These are phyloP conservation scores for Jaenimonas drosophilae DNA, from an alignment of 208 protist species.

Conservation along the genomic window DNA sequence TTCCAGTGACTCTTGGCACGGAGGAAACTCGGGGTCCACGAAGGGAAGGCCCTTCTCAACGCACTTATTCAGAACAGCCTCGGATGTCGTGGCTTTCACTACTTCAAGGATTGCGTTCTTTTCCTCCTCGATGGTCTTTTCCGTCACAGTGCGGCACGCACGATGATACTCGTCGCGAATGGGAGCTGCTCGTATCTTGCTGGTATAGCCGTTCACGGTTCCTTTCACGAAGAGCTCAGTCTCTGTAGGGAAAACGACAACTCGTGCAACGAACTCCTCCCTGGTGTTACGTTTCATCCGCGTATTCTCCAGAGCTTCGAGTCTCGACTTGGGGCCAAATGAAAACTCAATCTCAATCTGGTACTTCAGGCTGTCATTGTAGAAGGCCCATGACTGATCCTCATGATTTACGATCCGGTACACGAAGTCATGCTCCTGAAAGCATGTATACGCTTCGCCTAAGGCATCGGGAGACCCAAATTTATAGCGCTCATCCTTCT, in stretches of 20 bases:
- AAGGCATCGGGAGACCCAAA: constrained; percentile 51
- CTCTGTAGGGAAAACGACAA: constrained; percentile 54
- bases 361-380: constrained; percentile 61
- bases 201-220: constrained; percentile 42
- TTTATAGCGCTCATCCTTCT: constrained; percentile 11
- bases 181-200: constrained; percentile 41
- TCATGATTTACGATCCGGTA: constrained; percentile 54
- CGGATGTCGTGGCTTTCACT: constrained; percentile 20
- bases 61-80: constrained; percentile 38
- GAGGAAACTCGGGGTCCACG: constrained; percentile 61
- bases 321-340: constrained; percentile 49
- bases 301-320: constrained; percentile 40
- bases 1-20: constrained; percentile 37
- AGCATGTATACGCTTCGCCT: constrained; percentile 51
- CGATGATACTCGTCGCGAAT: constrained; percentile 41
- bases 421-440: constrained; percentile 61
- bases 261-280: constrained; percentile 23
- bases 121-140: constrained; percentile 21
- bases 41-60: constrained; percentile 44
- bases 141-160: constrained; percentile 14
- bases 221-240: constrained; percentile 67
- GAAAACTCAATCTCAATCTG: constrained; percentile 58
- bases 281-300: constrained; percentile 19
- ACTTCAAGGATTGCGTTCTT: constrained; percentile 20
- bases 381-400: constrained; percentile 63